A percentile compares a stretch with the other conserved stretches of the same genome.
Conservation (phyloP, 2,329 filamentous ascomycete species). For the Colletotrichum lini region DNA sequence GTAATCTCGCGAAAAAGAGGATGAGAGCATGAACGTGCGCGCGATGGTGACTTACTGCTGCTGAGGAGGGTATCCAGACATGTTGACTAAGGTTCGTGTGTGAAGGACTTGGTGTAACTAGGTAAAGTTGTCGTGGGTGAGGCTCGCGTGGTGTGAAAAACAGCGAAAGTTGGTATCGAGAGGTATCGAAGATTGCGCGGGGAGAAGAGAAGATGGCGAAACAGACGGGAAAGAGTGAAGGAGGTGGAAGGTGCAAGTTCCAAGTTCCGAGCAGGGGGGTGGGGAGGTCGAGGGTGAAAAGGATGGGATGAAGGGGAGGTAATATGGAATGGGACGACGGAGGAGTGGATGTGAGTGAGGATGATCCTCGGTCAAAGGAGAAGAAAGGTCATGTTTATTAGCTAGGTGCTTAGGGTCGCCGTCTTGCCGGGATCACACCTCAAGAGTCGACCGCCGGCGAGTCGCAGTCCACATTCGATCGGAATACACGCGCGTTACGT, state of each 20-base stretch:
- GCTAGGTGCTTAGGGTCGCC: not conserved
- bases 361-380: conserved; percentile 10
- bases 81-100: conserved; percentile 43
- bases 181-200: not conserved
- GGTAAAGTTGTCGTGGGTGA: conserved; percentile 2
- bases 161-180: not conserved
- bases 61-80: conserved; percentile 54
- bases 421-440: conserved; percentile 4
- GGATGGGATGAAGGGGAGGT: conserved; percentile 23
- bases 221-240: not conserved
- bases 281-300: conserved; percentile 8
- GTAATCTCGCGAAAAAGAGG: not conserved
- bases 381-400: conserved; percentile 5
- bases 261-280: conserved; percentile 5
- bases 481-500: conserved; percentile 7
- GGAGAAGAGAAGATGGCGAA: conserved; percentile 5
- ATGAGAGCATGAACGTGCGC: not conserved
- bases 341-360: conserved; percentile 3
- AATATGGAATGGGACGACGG: conserved; percentile 20
- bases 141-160: conserved; percentile 7
- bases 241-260: conserved; percentile 23
- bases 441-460: conserved; percentile 1
- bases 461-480: not conserved
- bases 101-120: conserved; percentile 25
- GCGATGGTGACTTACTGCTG: conserved; percentile 33